Conservation (phyloP, 768 basidiomycete species). For the Amanita inopinata region DNA sequence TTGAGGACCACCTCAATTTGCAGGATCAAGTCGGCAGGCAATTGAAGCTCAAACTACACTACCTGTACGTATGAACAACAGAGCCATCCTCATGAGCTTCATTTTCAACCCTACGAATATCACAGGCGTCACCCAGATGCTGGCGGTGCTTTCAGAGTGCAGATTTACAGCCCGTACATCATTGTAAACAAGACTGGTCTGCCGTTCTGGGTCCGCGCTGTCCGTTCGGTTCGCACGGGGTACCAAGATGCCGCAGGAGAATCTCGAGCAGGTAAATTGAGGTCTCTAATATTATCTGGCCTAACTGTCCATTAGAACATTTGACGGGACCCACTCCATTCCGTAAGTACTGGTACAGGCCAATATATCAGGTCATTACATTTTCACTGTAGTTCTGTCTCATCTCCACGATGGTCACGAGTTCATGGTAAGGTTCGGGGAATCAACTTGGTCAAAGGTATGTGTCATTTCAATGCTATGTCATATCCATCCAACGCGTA, state of each 20-base stretch:
- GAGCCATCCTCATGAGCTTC: too few species aligned
- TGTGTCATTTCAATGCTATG: conserved; percentile 2
- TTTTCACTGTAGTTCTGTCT: conserved; percentile 58
- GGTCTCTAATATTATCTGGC: neutral
- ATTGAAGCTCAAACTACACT: conserved; percentile 77
- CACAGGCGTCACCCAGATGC: conserved; percentile 72
- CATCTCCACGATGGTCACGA: conserved; percentile 78
- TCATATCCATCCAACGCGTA: conserved; percentile 3
- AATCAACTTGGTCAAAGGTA: conserved; percentile 89
- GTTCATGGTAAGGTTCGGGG: conserved; percentile 68
- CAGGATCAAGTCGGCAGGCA: conserved; percentile 68
- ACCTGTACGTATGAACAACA: conserved; percentile 70
- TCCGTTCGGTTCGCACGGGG: conserved; percentile 50
- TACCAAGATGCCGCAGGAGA: conserved; percentile 83
- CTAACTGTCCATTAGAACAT: conserved; percentile 12
- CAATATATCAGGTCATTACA: conserved; percentile 4
- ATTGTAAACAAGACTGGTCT: conserved; percentile 89
- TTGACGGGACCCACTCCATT: conserved; percentile 61
- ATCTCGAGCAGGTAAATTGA: conserved; percentile 42
- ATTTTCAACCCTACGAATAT: neutral
- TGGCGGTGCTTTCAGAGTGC: conserved; percentile 93
- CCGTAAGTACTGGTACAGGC: conserved; percentile 41
- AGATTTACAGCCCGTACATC: conserved; percentile 86
- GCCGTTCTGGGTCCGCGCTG: conserved; percentile 65
- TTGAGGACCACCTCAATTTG: conserved; percentile 63